phyloP scores from a whole-genome alignment of 2,329 filamentous ascomycete species.

The Tolypocladium ovalisporum region DNA sequence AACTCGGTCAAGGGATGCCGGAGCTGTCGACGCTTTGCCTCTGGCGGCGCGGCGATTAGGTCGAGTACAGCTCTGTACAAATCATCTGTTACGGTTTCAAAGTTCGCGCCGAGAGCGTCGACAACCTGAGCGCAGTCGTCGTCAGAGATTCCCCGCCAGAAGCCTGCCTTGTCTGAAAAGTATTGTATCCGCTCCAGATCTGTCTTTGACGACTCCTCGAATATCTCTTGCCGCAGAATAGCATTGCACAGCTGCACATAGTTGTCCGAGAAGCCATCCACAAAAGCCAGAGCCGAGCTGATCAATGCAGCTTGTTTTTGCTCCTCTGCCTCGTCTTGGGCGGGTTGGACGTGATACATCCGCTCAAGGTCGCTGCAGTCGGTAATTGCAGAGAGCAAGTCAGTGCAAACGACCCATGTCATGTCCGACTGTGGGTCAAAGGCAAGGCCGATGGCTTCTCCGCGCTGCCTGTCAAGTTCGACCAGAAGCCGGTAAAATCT shows the following conservation, averaged over 20 bases:
- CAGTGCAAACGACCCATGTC: slow-evolving; percentile 77
- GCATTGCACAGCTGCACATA: slow-evolving; percentile 58
- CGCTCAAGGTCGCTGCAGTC: slow-evolving; percentile 70
- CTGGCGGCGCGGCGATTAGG: slow-evolving; percentile 33
- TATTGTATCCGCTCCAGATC: slow-evolving; percentile 64
- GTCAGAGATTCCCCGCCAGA: slow-evolving; percentile 70
- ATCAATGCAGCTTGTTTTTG: slow-evolving; percentile 52
- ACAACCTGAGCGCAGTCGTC: slow-evolving; percentile 67
- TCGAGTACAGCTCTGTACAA: slow-evolving; percentile 41
- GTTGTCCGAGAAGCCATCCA: slow-evolving; percentile 57
- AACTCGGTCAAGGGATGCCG: slow-evolving; percentile 57
- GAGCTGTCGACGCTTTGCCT: slow-evolving; percentile 33
- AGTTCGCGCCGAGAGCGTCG: slow-evolving; percentile 55
- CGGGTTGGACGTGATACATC: slow-evolving; percentile 55
- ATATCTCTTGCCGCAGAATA: slow-evolving; percentile 61
- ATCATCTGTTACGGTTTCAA: slow-evolving; percentile 43
- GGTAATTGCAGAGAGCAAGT: slow-evolving; percentile 68
- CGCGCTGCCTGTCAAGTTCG: slow-evolving; percentile 76
- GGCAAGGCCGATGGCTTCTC: slow-evolving; percentile 68
- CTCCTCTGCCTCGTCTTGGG: slow-evolving; percentile 37
- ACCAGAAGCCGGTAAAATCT: slow-evolving; percentile 77
- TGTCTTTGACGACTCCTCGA: slow-evolving; percentile 59
- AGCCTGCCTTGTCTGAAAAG: slow-evolving; percentile 69
- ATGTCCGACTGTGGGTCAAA: slow-evolving; percentile 61
- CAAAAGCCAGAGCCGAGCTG: slow-evolving; percentile 57